Evolutionary conservation across 2,329 filamentous ascomycete species (phyloP).

Genomic region (Colletotrichum gloeosporioides): DNA sequence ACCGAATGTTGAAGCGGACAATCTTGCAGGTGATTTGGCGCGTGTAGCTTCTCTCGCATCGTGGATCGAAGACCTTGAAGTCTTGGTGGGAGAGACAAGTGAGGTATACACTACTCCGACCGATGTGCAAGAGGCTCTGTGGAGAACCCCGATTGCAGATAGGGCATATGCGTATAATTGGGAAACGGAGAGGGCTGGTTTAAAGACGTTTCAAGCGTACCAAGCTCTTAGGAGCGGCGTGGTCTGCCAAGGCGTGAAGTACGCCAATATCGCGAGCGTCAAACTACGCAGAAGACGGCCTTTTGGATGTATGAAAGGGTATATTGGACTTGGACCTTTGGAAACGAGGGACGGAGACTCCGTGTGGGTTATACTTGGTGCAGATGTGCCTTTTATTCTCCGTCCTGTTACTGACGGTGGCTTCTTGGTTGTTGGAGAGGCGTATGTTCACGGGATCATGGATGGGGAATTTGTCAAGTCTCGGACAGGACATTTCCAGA

Average conservation of each 20-base stretch:
- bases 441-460: neutral
- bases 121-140: neutral
- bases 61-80: neutral
- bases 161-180: neutral
- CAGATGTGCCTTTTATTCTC: neutral
- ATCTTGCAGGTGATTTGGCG: neutral
- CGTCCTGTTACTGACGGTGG: no score
- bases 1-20: neutral
- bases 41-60: neutral
- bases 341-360: neutral
- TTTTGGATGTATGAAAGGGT: neutral
- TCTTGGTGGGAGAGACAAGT: neutral
- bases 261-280: neutral
- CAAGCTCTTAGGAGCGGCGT: neutral
- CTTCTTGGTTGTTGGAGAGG: neutral
- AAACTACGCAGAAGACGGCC: neutral
- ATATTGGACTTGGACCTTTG: neutral
- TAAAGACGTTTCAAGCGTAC: neutral
- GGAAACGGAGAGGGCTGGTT: neutral
- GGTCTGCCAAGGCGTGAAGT: neutral
- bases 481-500: no score
- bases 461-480: neutral
- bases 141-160: neutral
- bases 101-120: neutral
- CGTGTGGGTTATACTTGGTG: neutral